Percentiles rank a stretch among this genome's conserved stretches.
phyloP scores from a whole-genome alignment of 2,329 filamentous ascomycete species.

The Sclerotinia trifoliorum region DNA sequence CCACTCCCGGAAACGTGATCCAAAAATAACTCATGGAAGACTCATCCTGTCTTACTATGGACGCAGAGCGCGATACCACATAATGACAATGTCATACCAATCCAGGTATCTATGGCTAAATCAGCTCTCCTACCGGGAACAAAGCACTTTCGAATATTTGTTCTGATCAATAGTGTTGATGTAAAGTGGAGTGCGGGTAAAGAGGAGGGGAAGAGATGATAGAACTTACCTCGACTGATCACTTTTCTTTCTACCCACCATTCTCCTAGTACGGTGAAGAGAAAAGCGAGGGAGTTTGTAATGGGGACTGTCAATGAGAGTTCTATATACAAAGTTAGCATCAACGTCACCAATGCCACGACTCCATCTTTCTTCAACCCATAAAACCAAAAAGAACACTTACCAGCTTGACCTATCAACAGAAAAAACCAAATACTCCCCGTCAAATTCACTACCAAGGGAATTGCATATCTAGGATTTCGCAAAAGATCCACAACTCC shows the following conservation, averaged over 20 bases:
- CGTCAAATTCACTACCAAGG: constrained; percentile 82
- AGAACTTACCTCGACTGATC: constrained; percentile 68
- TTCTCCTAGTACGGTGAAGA: constrained; percentile 94
- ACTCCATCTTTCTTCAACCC: neutral
- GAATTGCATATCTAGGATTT: constrained; percentile 81
- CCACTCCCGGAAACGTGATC: neutral
- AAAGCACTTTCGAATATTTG: neutral
- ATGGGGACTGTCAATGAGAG: constrained; percentile 91
- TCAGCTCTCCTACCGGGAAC: neutral
- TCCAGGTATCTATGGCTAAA: constrained; percentile 64
- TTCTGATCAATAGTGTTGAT: neutral
- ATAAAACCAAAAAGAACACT: constrained; percentile 37
- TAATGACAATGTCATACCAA: constrained; percentile 78
- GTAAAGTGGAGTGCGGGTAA: neutral
- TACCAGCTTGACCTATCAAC: constrained; percentile 87
- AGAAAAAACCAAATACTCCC: constrained; percentile 97
- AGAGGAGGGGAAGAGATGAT: neutral
- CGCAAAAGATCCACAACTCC: constrained; percentile 74
- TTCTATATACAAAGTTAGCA: constrained; percentile 53
- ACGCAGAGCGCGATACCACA: constrained; percentile 83
- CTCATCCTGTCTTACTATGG: constrained; percentile 53
- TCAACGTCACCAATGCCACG: neutral
- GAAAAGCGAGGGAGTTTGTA: constrained; percentile 87
- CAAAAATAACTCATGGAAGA: constrained; percentile 3
- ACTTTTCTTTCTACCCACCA: constrained; percentile 94